A percentile compares a stretch with the other conserved stretches of the same genome.
Evolutionary conservation across 768 basidiomycete species (phyloP).

Genomic region (Termitomyces sp.): DNA sequence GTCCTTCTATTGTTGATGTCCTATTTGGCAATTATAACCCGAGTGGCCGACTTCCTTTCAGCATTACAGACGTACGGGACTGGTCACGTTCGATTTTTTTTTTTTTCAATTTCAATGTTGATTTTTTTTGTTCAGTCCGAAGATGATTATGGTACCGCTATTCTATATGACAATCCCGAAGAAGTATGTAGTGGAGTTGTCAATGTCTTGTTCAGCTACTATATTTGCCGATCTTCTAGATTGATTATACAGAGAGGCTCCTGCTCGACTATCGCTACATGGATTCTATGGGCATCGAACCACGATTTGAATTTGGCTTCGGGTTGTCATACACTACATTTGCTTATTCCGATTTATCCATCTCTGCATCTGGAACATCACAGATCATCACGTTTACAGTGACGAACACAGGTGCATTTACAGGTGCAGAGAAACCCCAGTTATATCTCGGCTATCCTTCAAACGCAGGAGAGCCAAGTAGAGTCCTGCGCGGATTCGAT

Average conservation of each 20-base stretch:
- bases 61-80: conserved; percentile 57
- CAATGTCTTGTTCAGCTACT: too few species aligned
- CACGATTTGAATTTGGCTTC: conserved; percentile 64
- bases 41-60: conserved; percentile 63
- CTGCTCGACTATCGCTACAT: conserved; percentile 66
- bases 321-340: conserved; percentile 74
- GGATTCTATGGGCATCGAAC: conserved; percentile 43
- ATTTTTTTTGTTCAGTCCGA: conserved; percentile 24
- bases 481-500: conserved; percentile 47
- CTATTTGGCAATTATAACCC: conserved; percentile 77
- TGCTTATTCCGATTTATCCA: conserved; percentile 46
- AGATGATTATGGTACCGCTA: conserved; percentile 34
- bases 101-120: not conserved
- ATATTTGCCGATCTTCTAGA: conserved; percentile 27
- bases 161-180: conserved; percentile 33
- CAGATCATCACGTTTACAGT: conserved; percentile 36
- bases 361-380: conserved; percentile 26
- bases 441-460: conserved; percentile 47
- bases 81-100: not conserved
- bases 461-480: conserved; percentile 40
- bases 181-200: conserved; percentile 1
- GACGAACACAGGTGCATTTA: conserved; percentile 40
- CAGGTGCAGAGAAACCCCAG: conserved; percentile 49
- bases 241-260: conserved; percentile 61
- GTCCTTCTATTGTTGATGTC: conserved; percentile 74